phyloP scores from a whole-genome alignment of 2,329 filamentous ascomycete genomes.

The Arthrobotrys iridis region DNA sequence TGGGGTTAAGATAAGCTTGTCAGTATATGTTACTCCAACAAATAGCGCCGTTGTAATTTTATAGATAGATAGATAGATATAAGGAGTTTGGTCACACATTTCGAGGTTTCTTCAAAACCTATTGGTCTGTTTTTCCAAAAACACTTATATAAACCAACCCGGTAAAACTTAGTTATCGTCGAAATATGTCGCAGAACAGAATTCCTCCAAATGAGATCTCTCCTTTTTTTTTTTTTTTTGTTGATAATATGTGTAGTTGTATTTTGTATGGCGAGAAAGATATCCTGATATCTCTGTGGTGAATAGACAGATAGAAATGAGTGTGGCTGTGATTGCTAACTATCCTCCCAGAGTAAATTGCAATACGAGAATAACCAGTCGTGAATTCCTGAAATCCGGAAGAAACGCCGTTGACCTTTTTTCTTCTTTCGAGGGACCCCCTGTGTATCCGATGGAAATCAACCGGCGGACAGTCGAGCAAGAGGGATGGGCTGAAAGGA shows the following conservation, averaged over 20 bases:
- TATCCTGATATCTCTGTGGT: slow-evolving; percentile 49
- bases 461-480: slow-evolving; percentile 36
- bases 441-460: slow-evolving; percentile 34
- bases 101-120: slow-evolving; percentile 25
- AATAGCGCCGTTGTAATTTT: not conserved
- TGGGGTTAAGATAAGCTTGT: slow-evolving; percentile 11
- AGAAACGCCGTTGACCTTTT: slow-evolving; percentile 47
- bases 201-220: not conserved
- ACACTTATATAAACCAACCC: slow-evolving; percentile 36
- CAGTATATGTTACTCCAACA: slow-evolving; percentile 7
- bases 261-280: slow-evolving; percentile 36
- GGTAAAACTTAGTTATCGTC: slow-evolving; percentile 25
- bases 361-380: slow-evolving; percentile 36
- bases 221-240: not conserved
- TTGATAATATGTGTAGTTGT: no score
- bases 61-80: slow-evolving; percentile 10
- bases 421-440: slow-evolving; percentile 9
- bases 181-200: slow-evolving; percentile 11
- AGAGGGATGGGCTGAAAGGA: slow-evolving; percentile 40
- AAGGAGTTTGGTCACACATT: slow-evolving; percentile 13
- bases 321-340: slow-evolving; percentile 35
- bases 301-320: slow-evolving; percentile 40
- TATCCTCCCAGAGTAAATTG: slow-evolving; percentile 51
- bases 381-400: slow-evolving; percentile 35
- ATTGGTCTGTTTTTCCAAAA: slow-evolving; percentile 24